Base-by-base conservation (phyloP, 345 rosid genomes). In the Syzygium aqueum region DNA sequence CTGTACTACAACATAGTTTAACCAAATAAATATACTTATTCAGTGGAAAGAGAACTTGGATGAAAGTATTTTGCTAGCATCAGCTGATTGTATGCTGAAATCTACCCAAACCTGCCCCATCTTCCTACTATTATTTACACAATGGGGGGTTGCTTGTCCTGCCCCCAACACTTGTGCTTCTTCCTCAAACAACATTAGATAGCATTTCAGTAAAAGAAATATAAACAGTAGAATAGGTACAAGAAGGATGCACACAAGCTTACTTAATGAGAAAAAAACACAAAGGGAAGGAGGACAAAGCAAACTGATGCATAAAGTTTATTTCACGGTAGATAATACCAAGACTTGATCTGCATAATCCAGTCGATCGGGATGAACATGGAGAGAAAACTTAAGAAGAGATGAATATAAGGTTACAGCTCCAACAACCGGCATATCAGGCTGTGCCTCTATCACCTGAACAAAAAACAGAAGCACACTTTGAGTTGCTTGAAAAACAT, bases 261-360 rank as follows among this genome's bases (percentile, higher is more conserved):
- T 30, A 65, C 40, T 65, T 19, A 73, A 73, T 73, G 80, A 33
- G 49, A 12, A 73, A 21, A 73, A 37, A 33, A 8, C 23, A 33
- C 25, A 73, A 33, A 73, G 14, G 49, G 49, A 73, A 25, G 49
- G 80, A 19, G 80, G 80, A 73, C 49, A 73, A 73, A 73, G 80
- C 80, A 73, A 73, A 73, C 49, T 37, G 80, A 73, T 22, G 43
- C 80, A 37, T 73, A 73, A 67, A 73, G 80, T 73, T 73, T 49
- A 73, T 37, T 37, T 73, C 14, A 6, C 40, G 13, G 80, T 57
- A 84, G 37, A 53, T 30, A 65, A 91, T 96, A 96, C 99, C 99
- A 97, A 90, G 57, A 97, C 99, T 98, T 98, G 98, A 91, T 98
- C 99, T 22, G 98, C 99, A 92, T 98, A 96, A 90, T 98, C 99